phyloP scores from a whole-genome alignment of 192 early-diverging fungal genomes.

The Podila horticola region DNA sequence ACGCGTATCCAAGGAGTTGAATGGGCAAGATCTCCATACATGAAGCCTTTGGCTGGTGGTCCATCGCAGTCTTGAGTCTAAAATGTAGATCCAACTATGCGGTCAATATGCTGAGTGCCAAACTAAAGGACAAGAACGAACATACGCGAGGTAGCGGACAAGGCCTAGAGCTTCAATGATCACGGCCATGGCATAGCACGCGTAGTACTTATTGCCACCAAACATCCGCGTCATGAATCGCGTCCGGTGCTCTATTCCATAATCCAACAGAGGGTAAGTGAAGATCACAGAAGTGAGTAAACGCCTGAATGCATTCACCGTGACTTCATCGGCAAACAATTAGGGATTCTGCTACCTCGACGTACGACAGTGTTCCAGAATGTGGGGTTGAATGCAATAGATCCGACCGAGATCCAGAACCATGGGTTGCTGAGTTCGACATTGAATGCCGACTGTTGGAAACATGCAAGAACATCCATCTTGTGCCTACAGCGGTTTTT shows the following conservation, averaged over 20 bases:
- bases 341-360: slow-evolving; percentile 53
- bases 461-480: background rate
- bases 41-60: slow-evolving; percentile 65
- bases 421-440: slow-evolving; percentile 70
- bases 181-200: slow-evolving; percentile 79
- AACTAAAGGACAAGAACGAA: background rate
- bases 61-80: slow-evolving; percentile 71
- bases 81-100: too few relatives aligned
- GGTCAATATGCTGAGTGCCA: background rate
- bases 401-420: slow-evolving; percentile 72
- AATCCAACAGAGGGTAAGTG: too few relatives aligned
- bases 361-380: slow-evolving; percentile 89
- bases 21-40: slow-evolving; percentile 57
- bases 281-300: too few relatives aligned
- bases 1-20: slow-evolving; percentile 52
- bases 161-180: slow-evolving; percentile 82
- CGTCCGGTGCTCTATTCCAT: slow-evolving; percentile 69
- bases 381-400: slow-evolving; percentile 81
- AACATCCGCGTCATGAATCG: slow-evolving; percentile 71
- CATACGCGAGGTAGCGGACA: slow-evolving; percentile 73
- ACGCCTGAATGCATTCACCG: too few relatives aligned
- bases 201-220: slow-evolving; percentile 67
- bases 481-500: too few relatives aligned
- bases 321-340: background rate
- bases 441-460: background rate